Evolutionary conservation across 2,329 filamentous ascomycete genomes (phyloP), one percentile per base, ranked within the genome.

Genomic region (Keithomyces neogunnii): DNA sequence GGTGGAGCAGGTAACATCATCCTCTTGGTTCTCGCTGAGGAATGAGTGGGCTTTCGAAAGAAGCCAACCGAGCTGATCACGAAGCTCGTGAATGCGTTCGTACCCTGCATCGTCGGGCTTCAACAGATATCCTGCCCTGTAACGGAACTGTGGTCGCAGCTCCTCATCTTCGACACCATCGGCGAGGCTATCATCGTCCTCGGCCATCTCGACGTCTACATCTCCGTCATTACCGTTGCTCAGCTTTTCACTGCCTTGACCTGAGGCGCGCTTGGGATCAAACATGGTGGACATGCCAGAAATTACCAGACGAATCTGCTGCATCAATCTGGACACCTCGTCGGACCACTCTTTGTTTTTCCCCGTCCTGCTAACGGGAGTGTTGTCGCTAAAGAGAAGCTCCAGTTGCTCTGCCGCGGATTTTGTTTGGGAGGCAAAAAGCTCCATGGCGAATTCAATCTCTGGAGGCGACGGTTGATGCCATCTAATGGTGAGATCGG

Each of bases 331-430:
- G 2, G 90, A 92, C 31, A 97, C 86, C 66, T 99, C 95, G 65
- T 99, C 93, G 0, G 92, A 96, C 93, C 93, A 99, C 61, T 96
- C 92, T 69, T 97, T 99, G 59, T 95, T 95, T 66, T 92, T 96
- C 38, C 93, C 93, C 58, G 91, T 92, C 51, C 92, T 82, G 67
- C 90, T 95, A 49, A 97, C 85, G 2, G 84, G 85, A 1, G 90
- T 86, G 36, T 86, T 80, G 45, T 89, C 84, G 55, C 88, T 85
- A 63, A 89, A 95, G n/a, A 99, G 77, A 6, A 85, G 80, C 55
- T 82, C 80, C 10, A 99, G 72, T 55, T 89, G 83, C 52, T 84
- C 74, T 54, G 92, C 79, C 2, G 92, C 91, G 40, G 81, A 84
- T 51, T 82, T 82, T 5, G 87, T 85, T 67, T 97, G 91, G 1